These are phyloP conservation scores for Edaphochlamys debaryana DNA, from an alignment of 139 green algal species.

Conservation along the genomic window DNA sequence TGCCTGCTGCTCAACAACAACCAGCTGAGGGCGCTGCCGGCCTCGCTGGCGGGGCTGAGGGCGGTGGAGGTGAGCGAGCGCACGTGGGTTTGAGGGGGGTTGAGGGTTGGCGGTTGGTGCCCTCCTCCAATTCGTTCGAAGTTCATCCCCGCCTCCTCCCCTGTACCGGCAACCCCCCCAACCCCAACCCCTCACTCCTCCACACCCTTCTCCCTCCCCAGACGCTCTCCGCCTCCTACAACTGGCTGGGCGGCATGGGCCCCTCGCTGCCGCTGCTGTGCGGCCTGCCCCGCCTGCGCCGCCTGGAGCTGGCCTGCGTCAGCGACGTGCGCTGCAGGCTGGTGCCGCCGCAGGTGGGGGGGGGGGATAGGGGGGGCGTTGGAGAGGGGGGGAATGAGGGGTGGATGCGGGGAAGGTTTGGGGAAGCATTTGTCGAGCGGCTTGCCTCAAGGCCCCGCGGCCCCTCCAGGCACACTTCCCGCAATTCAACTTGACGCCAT, in stretches of 20 bases:
- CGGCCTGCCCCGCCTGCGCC: conserved; percentile 1
- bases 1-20: conserved; percentile 30
- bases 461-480: too few species aligned
- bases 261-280: conserved; percentile 25
- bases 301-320: conserved; percentile 35
- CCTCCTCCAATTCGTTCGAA: background rate
- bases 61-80: too few species aligned
- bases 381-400: background rate
- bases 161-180: too few species aligned
- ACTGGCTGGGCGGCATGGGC: conserved; percentile 27
- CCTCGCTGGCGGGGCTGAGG: background rate
- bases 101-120: conserved; percentile 13
- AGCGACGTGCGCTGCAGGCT: conserved; percentile 33
- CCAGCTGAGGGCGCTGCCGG: conserved; percentile 16
- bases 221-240: conserved; percentile 22
- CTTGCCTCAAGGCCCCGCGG: too few species aligned
- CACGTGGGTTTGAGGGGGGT: too few species aligned
- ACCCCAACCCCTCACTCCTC: too few species aligned
- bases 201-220: too few species aligned
- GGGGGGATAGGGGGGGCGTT: background rate
- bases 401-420: background rate
- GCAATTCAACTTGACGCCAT: too few species aligned
- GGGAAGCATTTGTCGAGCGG: too few species aligned
- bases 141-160: too few species aligned
- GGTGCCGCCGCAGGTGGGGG: conserved; percentile 21